Conservation (phyloP, 176 grass and related monocot genomes). For the Melocanna baccifera region DNA sequence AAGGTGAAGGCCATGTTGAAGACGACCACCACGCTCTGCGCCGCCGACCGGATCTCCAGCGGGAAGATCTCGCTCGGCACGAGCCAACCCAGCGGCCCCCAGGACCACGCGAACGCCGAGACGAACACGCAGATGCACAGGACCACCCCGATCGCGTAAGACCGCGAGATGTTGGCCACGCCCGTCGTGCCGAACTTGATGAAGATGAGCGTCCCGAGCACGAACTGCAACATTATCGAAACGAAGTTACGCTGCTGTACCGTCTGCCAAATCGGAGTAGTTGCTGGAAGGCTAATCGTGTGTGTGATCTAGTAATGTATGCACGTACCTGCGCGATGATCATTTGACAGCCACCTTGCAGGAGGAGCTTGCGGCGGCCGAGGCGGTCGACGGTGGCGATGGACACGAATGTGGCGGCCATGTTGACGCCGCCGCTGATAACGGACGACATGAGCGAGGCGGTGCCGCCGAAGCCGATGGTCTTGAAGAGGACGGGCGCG, state of each 20-base stretch:
- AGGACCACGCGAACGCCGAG: conserved; percentile 84
- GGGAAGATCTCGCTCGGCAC: conserved; percentile 90
- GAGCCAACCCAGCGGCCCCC: conserved; percentile 83
- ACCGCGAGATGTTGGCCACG: conserved; percentile 20
- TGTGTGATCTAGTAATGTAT: background rate
- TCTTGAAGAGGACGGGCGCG: conserved; percentile 53
- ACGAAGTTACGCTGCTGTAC: background rate
- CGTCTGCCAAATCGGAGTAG: background rate
- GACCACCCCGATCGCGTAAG: conserved; percentile 32
- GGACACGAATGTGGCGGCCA: conserved; percentile 45
- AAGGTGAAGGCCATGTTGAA: conserved; percentile 54
- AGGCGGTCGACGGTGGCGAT: conserved; percentile 43
- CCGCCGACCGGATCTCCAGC: conserved; percentile 75
- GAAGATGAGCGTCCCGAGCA: conserved; percentile 36
- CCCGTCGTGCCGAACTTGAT: conserved; percentile 29
- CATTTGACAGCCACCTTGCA: conserved; percentile 34
- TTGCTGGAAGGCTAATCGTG: background rate
- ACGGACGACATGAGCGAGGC: conserved; percentile 53
- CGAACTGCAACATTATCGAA: conserved; percentile 1
- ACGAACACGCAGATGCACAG: conserved; percentile 75
- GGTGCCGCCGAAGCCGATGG: conserved; percentile 41
- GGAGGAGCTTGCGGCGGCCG: conserved; percentile 39
- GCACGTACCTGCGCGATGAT: conserved; percentile 16
- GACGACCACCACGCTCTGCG: conserved; percentile 54
- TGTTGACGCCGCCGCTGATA: conserved; percentile 47